phyloP scores from a whole-genome alignment of 306 rosid genomes.

The Trichosanthes truncata region DNA sequence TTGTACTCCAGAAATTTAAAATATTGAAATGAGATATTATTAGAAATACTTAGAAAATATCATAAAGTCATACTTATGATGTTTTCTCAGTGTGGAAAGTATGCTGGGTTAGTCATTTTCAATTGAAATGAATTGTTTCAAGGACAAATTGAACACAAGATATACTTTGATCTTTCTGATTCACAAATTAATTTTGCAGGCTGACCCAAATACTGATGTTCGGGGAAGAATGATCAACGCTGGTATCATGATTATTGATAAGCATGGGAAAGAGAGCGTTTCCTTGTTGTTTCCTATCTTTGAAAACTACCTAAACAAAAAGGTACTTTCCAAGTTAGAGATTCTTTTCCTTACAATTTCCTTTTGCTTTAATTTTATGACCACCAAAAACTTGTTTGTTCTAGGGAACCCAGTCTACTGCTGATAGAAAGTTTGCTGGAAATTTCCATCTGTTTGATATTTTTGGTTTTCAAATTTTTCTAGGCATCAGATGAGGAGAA shows the following conservation, averaged over 20 bases:
- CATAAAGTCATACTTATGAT: neutral
- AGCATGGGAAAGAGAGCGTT: conserved; percentile 82
- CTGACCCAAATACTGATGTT: conserved; percentile 88
- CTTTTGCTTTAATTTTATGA: neutral
- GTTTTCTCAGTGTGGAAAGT: neutral
- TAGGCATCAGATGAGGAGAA: conserved; percentile 89
- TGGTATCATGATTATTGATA: conserved; percentile 89
- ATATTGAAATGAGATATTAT: neutral
- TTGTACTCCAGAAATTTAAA: neutral
- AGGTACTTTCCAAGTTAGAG: conserved; percentile 26
- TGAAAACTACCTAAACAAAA: conserved; percentile 89
- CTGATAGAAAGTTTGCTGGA: neutral
- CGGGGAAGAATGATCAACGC: conserved; percentile 96
- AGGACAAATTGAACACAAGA: neutral
- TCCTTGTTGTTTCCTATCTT: conserved; percentile 85
- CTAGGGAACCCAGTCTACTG: neutral
- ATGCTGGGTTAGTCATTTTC: neutral
- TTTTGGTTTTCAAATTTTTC: conserved; percentile 7
- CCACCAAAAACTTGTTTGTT: neutral
- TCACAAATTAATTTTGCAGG: conserved; percentile 51
- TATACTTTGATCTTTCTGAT: neutral
- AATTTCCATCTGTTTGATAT: conserved; percentile 5
- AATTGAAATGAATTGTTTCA: neutral
- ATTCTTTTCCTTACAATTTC: conserved; percentile 1
- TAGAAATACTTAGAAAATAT: neutral